Percentiles rank a stretch among this genome's conserved stretches.
phyloP scores from a whole-genome alignment of 768 basidiomycete species.

The Sporobolomyces phaffii region DNA sequence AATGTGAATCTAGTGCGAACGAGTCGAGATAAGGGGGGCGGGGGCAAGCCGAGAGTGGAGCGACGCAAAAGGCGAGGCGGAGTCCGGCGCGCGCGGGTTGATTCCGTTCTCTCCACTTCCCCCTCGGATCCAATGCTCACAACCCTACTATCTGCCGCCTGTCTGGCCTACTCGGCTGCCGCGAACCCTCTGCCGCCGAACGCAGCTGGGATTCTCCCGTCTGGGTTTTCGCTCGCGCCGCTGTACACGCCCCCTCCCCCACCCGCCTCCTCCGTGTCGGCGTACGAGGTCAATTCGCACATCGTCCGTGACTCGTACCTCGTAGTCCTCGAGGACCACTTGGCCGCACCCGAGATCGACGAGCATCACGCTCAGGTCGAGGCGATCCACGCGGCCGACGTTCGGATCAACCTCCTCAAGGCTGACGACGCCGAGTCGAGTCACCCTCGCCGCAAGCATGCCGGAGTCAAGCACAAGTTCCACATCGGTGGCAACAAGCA shows the following conservation, averaged over 20 bases:
- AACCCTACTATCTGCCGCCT: conserved; percentile 17
- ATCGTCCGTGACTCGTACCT: conserved; percentile 86
- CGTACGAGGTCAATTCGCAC: conserved; percentile 23
- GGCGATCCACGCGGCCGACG: conserved; percentile 63
- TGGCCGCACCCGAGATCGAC: conserved; percentile 51
- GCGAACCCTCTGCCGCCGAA: conserved; percentile 40
- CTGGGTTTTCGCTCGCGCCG: conserved; percentile 41
- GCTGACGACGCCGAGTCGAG: background rate
- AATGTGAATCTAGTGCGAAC: too few relatives aligned
- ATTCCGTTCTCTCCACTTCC: background rate
- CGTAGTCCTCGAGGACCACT: conserved; percentile 71
- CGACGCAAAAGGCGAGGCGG: background rate
- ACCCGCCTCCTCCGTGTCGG: background rate
- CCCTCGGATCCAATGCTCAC: background rate
- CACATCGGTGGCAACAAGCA: conserved; percentile 34
- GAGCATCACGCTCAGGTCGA: conserved; percentile 67
- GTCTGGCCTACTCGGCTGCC: conserved; percentile 25
- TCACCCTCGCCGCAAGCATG: conserved; percentile 49
- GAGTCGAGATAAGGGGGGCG: too few relatives aligned
- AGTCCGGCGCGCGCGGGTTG: background rate
- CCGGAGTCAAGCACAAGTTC: conserved; percentile 47
- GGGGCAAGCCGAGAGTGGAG: too few relatives aligned
- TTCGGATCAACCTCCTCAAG: conserved; percentile 43
- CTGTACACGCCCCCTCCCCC: conserved; percentile 36
- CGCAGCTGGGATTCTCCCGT: conserved; percentile 7